phyloP scores from a whole-genome alignment of 2,329 filamentous ascomycete genomes.

The Plenodomus lindquistii region DNA sequence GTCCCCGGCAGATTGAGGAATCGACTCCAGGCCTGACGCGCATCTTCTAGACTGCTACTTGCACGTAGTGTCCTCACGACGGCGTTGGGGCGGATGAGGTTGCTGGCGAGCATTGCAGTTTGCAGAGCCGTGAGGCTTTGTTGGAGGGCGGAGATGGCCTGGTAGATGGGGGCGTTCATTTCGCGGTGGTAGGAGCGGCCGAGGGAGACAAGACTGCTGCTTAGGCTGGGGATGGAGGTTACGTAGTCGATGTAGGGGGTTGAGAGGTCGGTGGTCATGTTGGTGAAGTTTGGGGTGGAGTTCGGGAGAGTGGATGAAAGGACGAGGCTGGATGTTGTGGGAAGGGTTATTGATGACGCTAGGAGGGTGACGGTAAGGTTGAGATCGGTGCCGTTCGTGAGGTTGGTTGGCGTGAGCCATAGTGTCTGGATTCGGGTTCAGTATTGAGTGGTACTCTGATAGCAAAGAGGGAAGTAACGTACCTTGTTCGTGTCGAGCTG shows the following conservation, averaged over 20 bases:
- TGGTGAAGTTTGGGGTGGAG: constrained; percentile 14
- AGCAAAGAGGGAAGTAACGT: not conserved
- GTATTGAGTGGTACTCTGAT: not conserved
- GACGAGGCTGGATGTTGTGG: constrained; percentile 18
- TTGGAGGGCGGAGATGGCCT: constrained; percentile 35
- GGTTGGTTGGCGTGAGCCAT: constrained; percentile 18
- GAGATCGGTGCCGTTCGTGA: constrained; percentile 4
- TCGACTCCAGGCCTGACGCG: constrained; percentile 37
- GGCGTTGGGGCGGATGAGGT: constrained; percentile 29
- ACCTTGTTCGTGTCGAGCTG: constrained; percentile 39
- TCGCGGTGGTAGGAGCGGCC: constrained; percentile 44
- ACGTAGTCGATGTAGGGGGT: constrained; percentile 37
- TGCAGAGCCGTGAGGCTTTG: constrained; percentile 36
- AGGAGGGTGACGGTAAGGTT: constrained; percentile 10
- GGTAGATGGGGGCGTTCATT: constrained; percentile 40
- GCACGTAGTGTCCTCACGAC: constrained; percentile 43
- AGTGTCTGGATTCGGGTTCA: constrained; percentile 15
- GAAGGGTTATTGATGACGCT: constrained; percentile 16
- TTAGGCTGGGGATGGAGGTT: constrained; percentile 30
- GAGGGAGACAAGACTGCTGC: constrained; percentile 32
- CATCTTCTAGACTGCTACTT: constrained; percentile 34
- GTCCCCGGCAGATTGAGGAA: constrained; percentile 37
- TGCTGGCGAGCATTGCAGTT: constrained; percentile 27
- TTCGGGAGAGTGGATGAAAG: constrained; percentile 16
- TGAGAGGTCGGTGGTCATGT: constrained; percentile 22